Conservation (phyloP, 1,284 basidiomycete genomes). For the Pulchroboletus neoregius region DNA sequence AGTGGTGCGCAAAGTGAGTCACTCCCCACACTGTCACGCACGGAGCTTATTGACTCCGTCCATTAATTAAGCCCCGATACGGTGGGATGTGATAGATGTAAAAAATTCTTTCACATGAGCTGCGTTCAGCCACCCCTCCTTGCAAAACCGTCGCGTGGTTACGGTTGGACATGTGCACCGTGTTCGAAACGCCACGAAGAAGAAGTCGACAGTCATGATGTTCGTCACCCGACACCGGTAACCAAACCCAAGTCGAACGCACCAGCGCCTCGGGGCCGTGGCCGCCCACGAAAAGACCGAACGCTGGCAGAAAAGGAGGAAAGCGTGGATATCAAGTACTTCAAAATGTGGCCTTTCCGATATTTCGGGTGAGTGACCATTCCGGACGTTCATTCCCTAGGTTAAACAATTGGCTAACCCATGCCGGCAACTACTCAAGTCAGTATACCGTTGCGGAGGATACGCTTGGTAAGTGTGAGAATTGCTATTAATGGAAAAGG, state of each 20-base stretch:
- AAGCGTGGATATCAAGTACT: conserved; percentile 73
- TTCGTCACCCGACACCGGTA: conserved; percentile 50
- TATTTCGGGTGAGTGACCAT: conserved; percentile 81
- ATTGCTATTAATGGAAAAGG: conserved; percentile 20
- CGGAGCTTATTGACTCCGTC: conserved; percentile 28
- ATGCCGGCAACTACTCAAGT: conserved; percentile 39
- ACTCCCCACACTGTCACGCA: conserved; percentile 10
- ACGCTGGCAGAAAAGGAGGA: conserved; percentile 69
- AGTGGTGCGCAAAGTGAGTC: conserved; percentile 85
- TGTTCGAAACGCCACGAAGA: conserved; percentile 88
- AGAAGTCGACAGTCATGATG: conserved; percentile 74
- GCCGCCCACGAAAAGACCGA: conserved; percentile 70
- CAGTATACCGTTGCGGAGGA: conserved; percentile 89
- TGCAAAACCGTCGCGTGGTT: conserved; percentile 95
- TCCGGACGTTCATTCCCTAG: conserved; percentile 1
- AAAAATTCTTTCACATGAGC: conserved; percentile 91
- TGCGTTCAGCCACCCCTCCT: conserved; percentile 92
- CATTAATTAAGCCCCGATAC: conserved; percentile 67
- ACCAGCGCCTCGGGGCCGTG: conserved; percentile 60
- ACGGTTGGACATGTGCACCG: conserved; percentile 96
- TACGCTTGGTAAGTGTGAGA: conserved; percentile 63
- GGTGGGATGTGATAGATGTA: conserved; percentile 92
- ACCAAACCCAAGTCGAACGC: conserved; percentile 65
- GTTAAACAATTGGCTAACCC: conserved; percentile 8
- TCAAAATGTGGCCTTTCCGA: conserved; percentile 93